Evolutionary conservation across 2,329 filamentous ascomycete species (phyloP), one percentile per base, ranked within the genome.

Genomic region (Pseudogymnoascus sp.): DNA sequence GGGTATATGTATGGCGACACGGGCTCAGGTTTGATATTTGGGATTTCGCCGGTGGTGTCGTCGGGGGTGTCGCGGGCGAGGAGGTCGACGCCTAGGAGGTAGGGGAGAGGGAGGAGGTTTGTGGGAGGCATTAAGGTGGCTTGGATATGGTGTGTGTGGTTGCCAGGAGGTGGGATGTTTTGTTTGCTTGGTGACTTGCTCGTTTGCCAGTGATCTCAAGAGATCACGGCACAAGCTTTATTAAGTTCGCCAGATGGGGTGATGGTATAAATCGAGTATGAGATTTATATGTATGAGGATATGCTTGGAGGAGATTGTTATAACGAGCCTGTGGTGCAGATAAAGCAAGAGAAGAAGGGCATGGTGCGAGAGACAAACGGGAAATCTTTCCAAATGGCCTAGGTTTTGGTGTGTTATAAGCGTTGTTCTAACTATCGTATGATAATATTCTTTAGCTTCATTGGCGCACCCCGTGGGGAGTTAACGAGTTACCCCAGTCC

Each of bases 401-500:
- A 55, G 49, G n/a, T 33, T 29, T 33, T 55, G 49, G 49, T 55
- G 49, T 55, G 49, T 19, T 55, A 29, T 55, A 55, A 55, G 26
- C 29, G 29, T 55, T 55, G 49, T 10, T 55, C 49, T 55, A 55
- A 33, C n/a, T 55, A 55, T 55, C 49, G 49, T 55, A 55, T 55
- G 49, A 55, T 55, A 55, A 33, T 55, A 33, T 33, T 49, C 21
- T 49, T 33, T 55, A 55, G 49, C 49, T 55, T 55, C 49, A 55
- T 33, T 55, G 49, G 49, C 26, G 29, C 49, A 19, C 49, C 49
- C 49, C 49, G 16, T 55, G 49, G 49, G 49, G 49, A 33, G 29
- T 26, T 33, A 55, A 33, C n/a, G 26, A 33, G 26, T 55, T 55
- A 55, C 49, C 49, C 49, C 49, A 55, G 49, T n/a, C 49, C 49